These are phyloP conservation scores for Ogataea angusta DNA, from an alignment of 805 yeast genomes.

Conservation along the genomic window DNA sequence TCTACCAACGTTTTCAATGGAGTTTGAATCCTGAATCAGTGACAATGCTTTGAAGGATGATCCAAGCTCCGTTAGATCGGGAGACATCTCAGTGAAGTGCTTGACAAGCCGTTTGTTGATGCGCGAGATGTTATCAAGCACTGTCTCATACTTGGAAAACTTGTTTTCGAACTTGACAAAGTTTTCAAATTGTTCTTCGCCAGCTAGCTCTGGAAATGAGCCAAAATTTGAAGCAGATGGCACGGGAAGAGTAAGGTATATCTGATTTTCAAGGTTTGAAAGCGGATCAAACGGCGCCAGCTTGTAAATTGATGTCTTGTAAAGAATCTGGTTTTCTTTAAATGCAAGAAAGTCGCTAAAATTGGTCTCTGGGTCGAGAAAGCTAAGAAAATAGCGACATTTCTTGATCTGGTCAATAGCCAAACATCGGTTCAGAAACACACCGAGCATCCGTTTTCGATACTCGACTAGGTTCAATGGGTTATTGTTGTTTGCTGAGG, in stretches of 20 bases:
- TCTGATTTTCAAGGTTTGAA: conserved; percentile 47
- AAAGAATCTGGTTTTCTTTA: conserved; percentile 50
- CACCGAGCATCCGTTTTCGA: conserved; percentile 70
- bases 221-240: conserved; percentile 39
- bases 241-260: conserved; percentile 60
- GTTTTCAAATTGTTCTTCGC: conserved; percentile 29
- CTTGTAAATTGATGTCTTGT: conserved; percentile 50
- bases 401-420: conserved; percentile 52
- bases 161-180: conserved; percentile 30
- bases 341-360: conserved; percentile 73
- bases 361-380: conserved; percentile 78
- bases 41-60: conserved; percentile 52
- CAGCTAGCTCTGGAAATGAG: conserved; percentile 24
- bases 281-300: conserved; percentile 60
- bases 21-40: conserved; percentile 38
- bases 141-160: conserved; percentile 32
- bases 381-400: conserved; percentile 65
- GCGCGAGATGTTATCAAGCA: conserved; percentile 31
- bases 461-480: conserved; percentile 41
- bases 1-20: conserved; percentile 78
- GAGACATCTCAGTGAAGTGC: conserved; percentile 43
- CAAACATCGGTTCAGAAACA: conserved; percentile 75
- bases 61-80: conserved; percentile 52
- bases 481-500: conserved; percentile 1
- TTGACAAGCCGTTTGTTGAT: conserved; percentile 46